Evolutionary conservation across 2,329 filamentous ascomycete genomes (phyloP).

Genomic region (Xylariaceae sp.): DNA sequence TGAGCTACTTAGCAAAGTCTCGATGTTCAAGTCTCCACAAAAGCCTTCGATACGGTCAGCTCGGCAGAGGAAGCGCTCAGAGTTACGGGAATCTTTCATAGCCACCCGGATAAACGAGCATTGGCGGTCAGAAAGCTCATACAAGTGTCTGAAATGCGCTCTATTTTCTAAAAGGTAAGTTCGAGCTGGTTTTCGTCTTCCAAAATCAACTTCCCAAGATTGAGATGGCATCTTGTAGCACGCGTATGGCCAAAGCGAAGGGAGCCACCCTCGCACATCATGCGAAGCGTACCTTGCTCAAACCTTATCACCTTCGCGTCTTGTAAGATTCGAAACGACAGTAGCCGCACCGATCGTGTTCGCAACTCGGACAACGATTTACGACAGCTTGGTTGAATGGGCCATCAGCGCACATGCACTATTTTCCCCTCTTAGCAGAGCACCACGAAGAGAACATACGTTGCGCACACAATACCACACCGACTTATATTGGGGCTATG

Average conservation of each 20-base stretch:
- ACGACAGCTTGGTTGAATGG: too few species aligned
- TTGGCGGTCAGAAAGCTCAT: conserved; percentile 3
- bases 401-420: too few species aligned
- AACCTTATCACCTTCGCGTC: too few species aligned
- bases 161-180: conserved; percentile 15
- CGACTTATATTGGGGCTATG: too few species aligned
- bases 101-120: conserved; percentile 3
- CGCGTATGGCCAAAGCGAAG: background rate
- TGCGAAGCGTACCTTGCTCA: too few species aligned
- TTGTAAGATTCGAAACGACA: too few species aligned
- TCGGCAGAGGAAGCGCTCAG: conserved; percentile 14
- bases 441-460: too few species aligned
- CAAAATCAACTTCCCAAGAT: conserved; percentile 15
- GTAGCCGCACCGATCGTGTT: too few species aligned
- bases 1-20: background rate
- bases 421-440: too few species aligned
- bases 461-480: too few species aligned
- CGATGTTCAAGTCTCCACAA: conserved; percentile 3
- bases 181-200: conserved; percentile 5
- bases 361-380: too few species aligned
- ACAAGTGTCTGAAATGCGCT: conserved; percentile 5
- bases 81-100: conserved; percentile 16
- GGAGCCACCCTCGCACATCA: too few species aligned
- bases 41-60: conserved; percentile 16
- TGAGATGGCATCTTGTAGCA: background rate